These are phyloP conservation scores for Entomortierella parvispora DNA, from an alignment of 192 early-diverging fungal genomes.

Conservation along the genomic window DNA sequence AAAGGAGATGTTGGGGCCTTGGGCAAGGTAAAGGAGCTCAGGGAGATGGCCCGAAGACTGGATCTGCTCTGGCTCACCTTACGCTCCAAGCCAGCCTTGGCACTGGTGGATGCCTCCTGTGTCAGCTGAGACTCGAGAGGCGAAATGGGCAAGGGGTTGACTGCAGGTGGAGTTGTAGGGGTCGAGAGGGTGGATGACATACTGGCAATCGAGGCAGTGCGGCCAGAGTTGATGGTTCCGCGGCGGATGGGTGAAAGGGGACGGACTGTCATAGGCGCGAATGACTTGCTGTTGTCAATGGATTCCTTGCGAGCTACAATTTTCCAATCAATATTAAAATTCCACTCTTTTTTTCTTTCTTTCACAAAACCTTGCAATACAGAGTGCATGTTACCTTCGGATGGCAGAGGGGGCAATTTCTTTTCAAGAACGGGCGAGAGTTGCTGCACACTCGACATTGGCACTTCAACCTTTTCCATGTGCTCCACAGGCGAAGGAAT, in stretches of 20 bases:
- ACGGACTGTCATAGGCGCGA: constrained; percentile 18
- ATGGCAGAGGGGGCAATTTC: constrained; percentile 22
- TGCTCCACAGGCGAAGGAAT: constrained; percentile 11
- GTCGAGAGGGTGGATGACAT: constrained; percentile 29
- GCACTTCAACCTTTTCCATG: constrained; percentile 1
- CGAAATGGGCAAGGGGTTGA: background rate
- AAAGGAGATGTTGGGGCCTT: constrained; percentile 42
- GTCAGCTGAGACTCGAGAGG: constrained; percentile 18
- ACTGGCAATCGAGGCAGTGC: constrained; percentile 18
- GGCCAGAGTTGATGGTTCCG: constrained; percentile 9
- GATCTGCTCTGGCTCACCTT: background rate
- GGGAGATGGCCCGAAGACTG: constrained; percentile 16
- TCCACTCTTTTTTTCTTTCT: background rate
- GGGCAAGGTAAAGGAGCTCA: constrained; percentile 22
- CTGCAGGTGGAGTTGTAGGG: constrained; percentile 18
- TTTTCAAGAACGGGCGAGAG: constrained; percentile 7
- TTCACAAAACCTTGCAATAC: background rate
- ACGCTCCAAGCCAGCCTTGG: background rate
- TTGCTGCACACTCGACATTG: background rate
- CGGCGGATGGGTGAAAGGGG: constrained; percentile 50
- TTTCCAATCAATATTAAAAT: background rate
- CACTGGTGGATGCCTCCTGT: background rate
- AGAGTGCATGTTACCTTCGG: constrained; percentile 15
- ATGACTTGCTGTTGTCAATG: background rate
- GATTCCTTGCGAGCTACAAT: background rate